Evolutionary conservation across 805 yeast species (phyloP), one percentile per base, ranked within the genome.

Genomic region (Zygosaccharomyces bailii): DNA sequence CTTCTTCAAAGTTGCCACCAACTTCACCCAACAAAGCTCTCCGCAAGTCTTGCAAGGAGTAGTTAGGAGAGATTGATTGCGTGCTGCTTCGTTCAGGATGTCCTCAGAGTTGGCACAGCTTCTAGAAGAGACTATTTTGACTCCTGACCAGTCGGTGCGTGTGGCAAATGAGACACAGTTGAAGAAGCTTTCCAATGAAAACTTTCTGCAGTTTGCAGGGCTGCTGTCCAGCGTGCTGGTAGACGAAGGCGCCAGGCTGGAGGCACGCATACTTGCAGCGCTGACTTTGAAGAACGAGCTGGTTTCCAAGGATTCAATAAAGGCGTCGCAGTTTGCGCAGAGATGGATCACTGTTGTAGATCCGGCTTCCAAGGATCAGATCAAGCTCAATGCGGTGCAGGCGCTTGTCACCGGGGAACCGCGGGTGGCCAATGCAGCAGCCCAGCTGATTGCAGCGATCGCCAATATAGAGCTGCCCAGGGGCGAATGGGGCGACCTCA

Each of bases 391-490:
- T 23, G 75, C 88, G 0, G 65, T 91, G 39, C 67, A 69, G 34
- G 78, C 90, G 2, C 76, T 93, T 44, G 63, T 82, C 44, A 74
- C 86, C 13, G 79, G 80, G 56, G 85, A 79, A 52, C 46, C 56
- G n/a, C 78, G 87, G 58, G 96, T 91, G 44, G 93, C 95, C 24
- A 80, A 82, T 46, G 76, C 96, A 21, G 84, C 91, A 19, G 96
- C 99, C 18, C 97, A 91, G 71, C 74, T 91, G 53, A 91, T 93
- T 41, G 96, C 98, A 25, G 95, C 97, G 8, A 86, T 93, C 56
- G 99, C 97, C n/a, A 91, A 84, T 51, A 86, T 91, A 45, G 99
- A 93, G 65, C 74, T 93, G 52, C 97, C 97, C 36, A 71, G 84
- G 50, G 75, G 75, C 52, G 87, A 84, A 60, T 93, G 99, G 99